Percentiles rank a stretch among this genome's conserved stretches.
Conservation (phyloP, 2,329 filamentous ascomycete species). For the Pseudogymnoascus sp. region DNA sequence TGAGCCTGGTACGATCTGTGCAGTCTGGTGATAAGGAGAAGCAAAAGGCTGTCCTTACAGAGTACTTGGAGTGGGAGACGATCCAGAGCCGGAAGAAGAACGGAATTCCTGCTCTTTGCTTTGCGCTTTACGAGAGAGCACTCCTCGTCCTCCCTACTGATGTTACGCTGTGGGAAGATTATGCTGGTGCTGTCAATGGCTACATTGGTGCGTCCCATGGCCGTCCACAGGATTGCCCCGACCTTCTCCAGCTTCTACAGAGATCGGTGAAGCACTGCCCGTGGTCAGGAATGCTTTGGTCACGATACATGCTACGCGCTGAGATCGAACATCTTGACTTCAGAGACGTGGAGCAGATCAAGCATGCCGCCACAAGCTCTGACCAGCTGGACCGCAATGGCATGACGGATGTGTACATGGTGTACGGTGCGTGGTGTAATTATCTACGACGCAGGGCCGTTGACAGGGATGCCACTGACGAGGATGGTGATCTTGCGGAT, state of each 20-base stretch:
- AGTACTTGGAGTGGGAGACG: slow-evolving; percentile 84
- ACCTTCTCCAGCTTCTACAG: slow-evolving; percentile 62
- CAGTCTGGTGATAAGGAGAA: slow-evolving; percentile 47
- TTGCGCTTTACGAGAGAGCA: slow-evolving; percentile 70
- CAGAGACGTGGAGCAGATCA: slow-evolving; percentile 75
- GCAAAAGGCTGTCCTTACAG: slow-evolving; percentile 43
- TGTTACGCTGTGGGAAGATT: slow-evolving; percentile 73
- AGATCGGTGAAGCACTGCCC: slow-evolving; percentile 85
- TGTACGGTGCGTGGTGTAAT: slow-evolving; percentile 90
- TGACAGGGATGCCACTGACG: slow-evolving; percentile 61
- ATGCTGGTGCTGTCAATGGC: slow-evolving; percentile 33
- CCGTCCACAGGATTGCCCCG: slow-evolving; percentile 31
- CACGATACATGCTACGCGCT: slow-evolving; percentile 74
- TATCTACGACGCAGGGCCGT: slow-evolving; percentile 84
- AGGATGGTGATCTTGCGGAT: slow-evolving; percentile 82
- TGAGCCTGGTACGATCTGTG: slow-evolving; percentile 51
- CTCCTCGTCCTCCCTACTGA: slow-evolving; percentile 65
- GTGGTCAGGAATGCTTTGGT: slow-evolving; percentile 87
- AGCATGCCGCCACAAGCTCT: slow-evolving; percentile 82
- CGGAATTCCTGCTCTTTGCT: slow-evolving; percentile 42
- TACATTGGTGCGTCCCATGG: not conserved
- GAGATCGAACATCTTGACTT: slow-evolving; percentile 72
- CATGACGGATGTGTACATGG: slow-evolving; percentile 79
- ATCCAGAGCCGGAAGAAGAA: slow-evolving; percentile 48
- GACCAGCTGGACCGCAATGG: slow-evolving; percentile 77